Conservation (phyloP, 2,329 filamentous ascomycete species). For the Truncatella angustata region DNA sequence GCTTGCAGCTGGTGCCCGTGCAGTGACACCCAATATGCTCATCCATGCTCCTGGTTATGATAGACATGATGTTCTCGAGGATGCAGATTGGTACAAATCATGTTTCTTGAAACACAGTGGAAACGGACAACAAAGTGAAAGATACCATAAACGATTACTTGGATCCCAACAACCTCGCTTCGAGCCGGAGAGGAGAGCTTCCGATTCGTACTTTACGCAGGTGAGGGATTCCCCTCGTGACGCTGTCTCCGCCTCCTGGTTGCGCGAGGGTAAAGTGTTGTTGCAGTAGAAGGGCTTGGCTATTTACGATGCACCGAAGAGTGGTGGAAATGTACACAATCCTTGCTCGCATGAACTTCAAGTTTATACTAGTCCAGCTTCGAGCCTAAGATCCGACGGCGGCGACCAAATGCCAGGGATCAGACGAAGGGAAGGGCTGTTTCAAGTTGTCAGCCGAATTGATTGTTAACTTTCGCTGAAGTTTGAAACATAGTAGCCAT, state of each 20-base stretch:
- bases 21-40: constrained; percentile 25
- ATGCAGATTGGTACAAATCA: constrained; percentile 19
- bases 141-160: constrained; percentile 18
- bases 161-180: constrained; percentile 16
- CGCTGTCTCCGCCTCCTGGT: background rate
- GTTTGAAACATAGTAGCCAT: constrained; percentile 7
- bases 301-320: constrained; percentile 6
- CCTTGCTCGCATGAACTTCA: constrained; percentile 9
- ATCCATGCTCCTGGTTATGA: constrained; percentile 17
- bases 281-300: constrained; percentile 3
- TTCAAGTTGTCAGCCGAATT: constrained; percentile 1
- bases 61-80: constrained; percentile 23
- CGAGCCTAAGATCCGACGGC: background rate
- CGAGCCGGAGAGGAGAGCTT: constrained; percentile 18
- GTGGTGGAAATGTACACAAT: constrained; percentile 2
- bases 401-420: background rate
- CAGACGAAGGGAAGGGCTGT: background rate
- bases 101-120: constrained; percentile 21
- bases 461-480: constrained; percentile 5
- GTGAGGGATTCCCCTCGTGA: background rate
- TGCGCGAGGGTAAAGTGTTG: background rate
- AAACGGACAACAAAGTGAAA: constrained; percentile 24
- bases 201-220: constrained; percentile 19
- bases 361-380: constrained; percentile 5
- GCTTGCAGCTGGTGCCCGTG: constrained; percentile 21